These are phyloP conservation scores for Aureobasidium musti DNA, from an alignment of 2,329 filamentous ascomycete genomes.

Conservation along the genomic window DNA sequence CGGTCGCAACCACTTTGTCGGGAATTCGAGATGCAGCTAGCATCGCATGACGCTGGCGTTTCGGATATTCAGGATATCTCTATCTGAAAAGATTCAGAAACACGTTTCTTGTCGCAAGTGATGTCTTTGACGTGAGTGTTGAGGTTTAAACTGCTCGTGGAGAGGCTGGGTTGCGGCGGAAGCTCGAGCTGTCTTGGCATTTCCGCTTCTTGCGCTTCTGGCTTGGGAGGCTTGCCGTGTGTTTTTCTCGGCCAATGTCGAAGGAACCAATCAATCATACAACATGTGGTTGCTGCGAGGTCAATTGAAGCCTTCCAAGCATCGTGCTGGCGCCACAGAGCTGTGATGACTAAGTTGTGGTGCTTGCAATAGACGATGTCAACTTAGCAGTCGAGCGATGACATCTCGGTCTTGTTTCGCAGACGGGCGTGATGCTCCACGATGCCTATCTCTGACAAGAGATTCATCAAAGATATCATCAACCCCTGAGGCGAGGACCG, in stretches of 20 bases:
- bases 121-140: not conserved
- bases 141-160: not conserved
- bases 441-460: not conserved
- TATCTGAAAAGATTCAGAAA: too few relatives aligned
- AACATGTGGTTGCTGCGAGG: not conserved
- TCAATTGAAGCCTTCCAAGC: not conserved
- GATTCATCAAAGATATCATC: not conserved
- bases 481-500: conserved; percentile 1
- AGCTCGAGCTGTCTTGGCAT: not conserved
- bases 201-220: not conserved
- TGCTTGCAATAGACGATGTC: not conserved
- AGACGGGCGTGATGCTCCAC: not conserved
- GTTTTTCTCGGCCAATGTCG: not conserved
- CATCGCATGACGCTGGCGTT: not conserved
- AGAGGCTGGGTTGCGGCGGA: not conserved
- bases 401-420: not conserved
- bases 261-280: not conserved
- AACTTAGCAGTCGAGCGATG: not conserved
- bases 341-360: not conserved
- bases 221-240: not conserved
- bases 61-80: not conserved
- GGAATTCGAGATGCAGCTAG: not conserved
- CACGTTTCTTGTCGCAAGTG: too few relatives aligned
- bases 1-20: not conserved
- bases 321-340: not conserved